Evolutionary conservation across 306 rosid species (phyloP).

Genomic region (apple (Malus domestica)): DNA sequence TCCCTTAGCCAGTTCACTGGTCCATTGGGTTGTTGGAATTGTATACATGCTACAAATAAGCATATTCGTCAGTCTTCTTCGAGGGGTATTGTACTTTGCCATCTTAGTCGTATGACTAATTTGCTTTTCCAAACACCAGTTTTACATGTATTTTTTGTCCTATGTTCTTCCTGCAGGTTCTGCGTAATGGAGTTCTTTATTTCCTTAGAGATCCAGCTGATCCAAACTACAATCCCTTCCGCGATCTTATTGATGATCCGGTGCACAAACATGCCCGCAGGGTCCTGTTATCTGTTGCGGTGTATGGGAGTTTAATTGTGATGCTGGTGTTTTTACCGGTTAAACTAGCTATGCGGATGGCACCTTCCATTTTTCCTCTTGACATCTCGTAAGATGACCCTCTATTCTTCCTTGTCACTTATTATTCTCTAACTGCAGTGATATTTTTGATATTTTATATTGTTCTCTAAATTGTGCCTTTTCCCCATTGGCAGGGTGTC

Average conservation of each 20-base stretch:
- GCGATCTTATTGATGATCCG: constrained; percentile 96
- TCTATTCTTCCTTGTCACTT: constrained; percentile 5
- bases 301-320: constrained; percentile 96
- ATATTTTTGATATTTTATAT: not conserved
- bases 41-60: constrained; percentile 97
- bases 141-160: not conserved
- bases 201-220: constrained; percentile 98
- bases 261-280: constrained; percentile 99
- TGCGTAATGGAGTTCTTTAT: constrained; percentile 94
- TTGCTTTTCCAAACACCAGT: constrained; percentile 1
- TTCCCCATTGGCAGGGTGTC: constrained; percentile 61
- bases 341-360: constrained; percentile 92
- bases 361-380: constrained; percentile 87
- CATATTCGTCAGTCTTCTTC: constrained; percentile 97
- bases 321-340: constrained; percentile 97
- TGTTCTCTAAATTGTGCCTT: constrained; percentile 17
- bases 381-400: constrained; percentile 76
- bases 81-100: constrained; percentile 68
- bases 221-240: constrained; percentile 98
- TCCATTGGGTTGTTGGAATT: constrained; percentile 98
- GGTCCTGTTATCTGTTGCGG: constrained; percentile 89
- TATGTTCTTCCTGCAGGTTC: constrained; percentile 55
- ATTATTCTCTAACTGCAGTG: not conserved
- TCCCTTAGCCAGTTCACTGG: constrained; percentile 92
- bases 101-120: not conserved